Percentiles rank a stretch among this genome's conserved stretches.
Evolutionary conservation across 2,329 filamentous ascomycete genomes (phyloP).

Genomic region (Aureobasidium pullulans): DNA sequence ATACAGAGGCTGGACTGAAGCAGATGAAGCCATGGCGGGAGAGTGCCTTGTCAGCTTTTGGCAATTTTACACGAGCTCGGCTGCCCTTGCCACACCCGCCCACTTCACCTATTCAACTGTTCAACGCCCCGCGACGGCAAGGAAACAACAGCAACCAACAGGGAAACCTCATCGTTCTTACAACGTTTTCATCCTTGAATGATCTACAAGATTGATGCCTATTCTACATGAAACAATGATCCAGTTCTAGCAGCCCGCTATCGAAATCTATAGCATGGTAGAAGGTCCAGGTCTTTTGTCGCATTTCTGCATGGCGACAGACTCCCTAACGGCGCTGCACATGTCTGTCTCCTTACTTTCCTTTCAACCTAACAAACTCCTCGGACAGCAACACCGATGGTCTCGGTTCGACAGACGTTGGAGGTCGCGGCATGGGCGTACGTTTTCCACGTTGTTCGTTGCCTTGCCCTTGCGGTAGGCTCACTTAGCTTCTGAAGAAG

Average conservation of each 20-base stretch:
- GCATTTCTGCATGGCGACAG: neutral
- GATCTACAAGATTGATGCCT: neutral
- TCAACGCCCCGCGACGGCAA: neutral
- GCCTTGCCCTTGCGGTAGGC: neutral
- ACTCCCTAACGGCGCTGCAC: neutral
- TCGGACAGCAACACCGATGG: neutral
- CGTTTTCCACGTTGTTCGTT: neutral
- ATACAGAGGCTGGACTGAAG: too few species aligned
- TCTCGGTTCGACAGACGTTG: neutral
- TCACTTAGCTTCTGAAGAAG: neutral
- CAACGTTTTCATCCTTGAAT: neutral
- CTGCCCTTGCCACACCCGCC: neutral
- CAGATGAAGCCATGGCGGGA: too few species aligned
- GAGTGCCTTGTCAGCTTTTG: too few species aligned
- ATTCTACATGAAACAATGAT: neutral
- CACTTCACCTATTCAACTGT: neutral
- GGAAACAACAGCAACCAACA: conserved; percentile 6
- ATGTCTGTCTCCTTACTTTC: neutral
- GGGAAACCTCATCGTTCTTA: neutral
- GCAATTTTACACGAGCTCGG: neutral
- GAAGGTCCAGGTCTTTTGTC: neutral
- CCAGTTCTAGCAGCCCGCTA: neutral
- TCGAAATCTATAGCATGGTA: neutral
- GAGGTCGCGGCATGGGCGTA: neutral
- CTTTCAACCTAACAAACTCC: neutral